A percentile compares a stretch with the other conserved stretches of the same genome.
Evolutionary conservation across 148 eudicot species (phyloP).

Genomic region (Pharnaceum exiguum): DNA sequence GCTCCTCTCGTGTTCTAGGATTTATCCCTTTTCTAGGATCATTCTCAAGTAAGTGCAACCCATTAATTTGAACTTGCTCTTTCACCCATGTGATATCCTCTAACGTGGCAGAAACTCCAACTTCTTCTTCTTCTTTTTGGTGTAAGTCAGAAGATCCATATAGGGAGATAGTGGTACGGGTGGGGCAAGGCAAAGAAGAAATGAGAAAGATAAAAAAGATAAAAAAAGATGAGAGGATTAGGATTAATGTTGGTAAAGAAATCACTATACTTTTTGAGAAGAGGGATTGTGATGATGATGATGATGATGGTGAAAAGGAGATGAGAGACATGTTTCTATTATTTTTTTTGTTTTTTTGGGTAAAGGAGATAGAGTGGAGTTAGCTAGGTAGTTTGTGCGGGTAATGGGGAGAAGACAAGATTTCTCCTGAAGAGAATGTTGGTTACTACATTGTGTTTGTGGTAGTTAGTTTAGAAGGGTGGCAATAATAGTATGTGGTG

Average conservation of each 20-base stretch:
- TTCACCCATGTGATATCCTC: conserved; percentile 78
- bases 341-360: too few relatives aligned
- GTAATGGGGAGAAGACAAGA: too few relatives aligned
- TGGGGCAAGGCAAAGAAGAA: conserved; percentile 44
- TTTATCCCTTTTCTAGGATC: conserved; percentile 86
- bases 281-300: conserved; percentile 24
- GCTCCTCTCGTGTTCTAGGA: conserved; percentile 88
- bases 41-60: conserved; percentile 83
- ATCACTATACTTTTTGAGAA: conserved; percentile 49
- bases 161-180: conserved; percentile 31
- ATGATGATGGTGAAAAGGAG: conserved; percentile 7
- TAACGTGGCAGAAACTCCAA: conserved; percentile 37
- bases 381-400: too few relatives aligned
- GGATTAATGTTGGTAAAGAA: conserved; percentile 53
- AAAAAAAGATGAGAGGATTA: conserved; percentile 43
- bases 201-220: conserved; percentile 61
- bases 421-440: too few relatives aligned
- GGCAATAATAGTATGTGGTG: too few relatives aligned
- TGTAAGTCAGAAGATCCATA: not conserved
- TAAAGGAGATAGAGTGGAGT: too few relatives aligned
- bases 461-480: too few relatives aligned
- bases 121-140: not conserved
- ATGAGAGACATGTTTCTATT: not conserved
- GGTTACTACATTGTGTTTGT: too few relatives aligned
- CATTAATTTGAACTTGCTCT: conserved; percentile 70